Percentiles rank a stretch among this genome's conserved stretches.
These are phyloP conservation scores for Lactarius hengduanensis DNA, from an alignment of 768 basidiomycete species.

Conservation along the genomic window DNA sequence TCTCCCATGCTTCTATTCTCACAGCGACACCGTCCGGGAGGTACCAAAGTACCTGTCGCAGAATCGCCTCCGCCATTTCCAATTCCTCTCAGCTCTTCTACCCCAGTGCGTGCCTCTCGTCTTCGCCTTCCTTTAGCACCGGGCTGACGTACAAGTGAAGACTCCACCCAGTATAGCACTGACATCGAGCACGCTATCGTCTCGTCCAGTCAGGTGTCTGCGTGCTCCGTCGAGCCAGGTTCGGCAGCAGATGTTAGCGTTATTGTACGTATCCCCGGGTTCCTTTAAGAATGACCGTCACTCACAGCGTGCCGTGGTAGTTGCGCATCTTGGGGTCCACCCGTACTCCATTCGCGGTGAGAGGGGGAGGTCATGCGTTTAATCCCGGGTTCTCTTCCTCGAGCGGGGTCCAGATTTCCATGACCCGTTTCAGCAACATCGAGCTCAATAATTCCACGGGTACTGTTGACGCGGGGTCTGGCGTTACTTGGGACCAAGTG, in stretches of 20 bases:
- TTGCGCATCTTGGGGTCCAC: conserved; percentile 16
- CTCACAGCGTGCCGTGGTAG: background rate
- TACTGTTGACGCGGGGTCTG: conserved; percentile 30
- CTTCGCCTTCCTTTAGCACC: background rate
- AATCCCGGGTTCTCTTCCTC: conserved; percentile 34
- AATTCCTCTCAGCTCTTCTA: conserved; percentile 2
- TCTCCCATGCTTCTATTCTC: background rate
- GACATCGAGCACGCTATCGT: background rate
- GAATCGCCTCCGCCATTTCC: background rate
- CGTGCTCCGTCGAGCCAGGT: conserved; percentile 29
- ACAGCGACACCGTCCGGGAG: conserved; percentile 1
- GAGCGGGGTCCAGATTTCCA: conserved; percentile 31
- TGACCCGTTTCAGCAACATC: conserved; percentile 29
- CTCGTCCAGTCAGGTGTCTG: background rate
- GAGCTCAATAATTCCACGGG: background rate
- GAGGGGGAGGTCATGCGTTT: conserved; percentile 28
- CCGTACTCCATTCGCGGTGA: background rate
- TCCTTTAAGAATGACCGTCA: background rate
- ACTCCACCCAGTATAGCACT: background rate
- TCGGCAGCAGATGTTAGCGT: conserved; percentile 23
- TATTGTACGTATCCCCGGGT: conserved; percentile 14
- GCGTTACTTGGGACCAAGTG: conserved; percentile 33
- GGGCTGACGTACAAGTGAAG: background rate
- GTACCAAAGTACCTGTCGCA: background rate
- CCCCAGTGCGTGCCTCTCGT: background rate